Evolutionary conservation across 2,329 filamentous ascomycete species (phyloP).

Genomic region (Thielaviopsis ethacetica): DNA sequence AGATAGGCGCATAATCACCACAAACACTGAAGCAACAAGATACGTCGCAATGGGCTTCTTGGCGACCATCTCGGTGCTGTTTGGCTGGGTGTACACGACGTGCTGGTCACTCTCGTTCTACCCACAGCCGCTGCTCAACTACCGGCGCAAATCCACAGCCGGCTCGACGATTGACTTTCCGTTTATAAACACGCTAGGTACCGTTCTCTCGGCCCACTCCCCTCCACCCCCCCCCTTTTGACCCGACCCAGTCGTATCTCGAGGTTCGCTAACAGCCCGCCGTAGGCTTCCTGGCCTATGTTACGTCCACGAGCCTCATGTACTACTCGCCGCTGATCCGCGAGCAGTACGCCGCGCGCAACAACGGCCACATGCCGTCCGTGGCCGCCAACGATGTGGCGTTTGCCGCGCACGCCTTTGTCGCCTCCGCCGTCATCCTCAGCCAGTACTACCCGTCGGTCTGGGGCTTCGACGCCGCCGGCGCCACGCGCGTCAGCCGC

Average conservation of each 20-base stretch:
- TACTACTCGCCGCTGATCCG: conserved; percentile 66
- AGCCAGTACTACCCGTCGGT: conserved; percentile 61
- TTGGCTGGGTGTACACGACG: conserved; percentile 61
- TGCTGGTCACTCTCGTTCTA: conserved; percentile 87
- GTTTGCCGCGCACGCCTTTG: conserved; percentile 67
- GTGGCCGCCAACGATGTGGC: conserved; percentile 80
- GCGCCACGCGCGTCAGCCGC: conserved; percentile 37
- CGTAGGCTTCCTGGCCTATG: conserved; percentile 56
- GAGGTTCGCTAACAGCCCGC: background rate
- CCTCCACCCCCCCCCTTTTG: background rate
- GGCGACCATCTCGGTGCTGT: conserved; percentile 34
- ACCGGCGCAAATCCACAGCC: conserved; percentile 54
- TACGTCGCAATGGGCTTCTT: conserved; percentile 22
- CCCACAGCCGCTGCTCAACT: conserved; percentile 74
- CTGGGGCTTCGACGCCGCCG: conserved; percentile 58
- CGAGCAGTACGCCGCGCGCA: conserved; percentile 65
- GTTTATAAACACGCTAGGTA: conserved; percentile 50
- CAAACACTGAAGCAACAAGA: background rate
- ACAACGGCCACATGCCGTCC: conserved; percentile 61
- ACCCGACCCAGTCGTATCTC: background rate
- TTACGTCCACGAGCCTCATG: conserved; percentile 57
- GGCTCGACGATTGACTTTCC: conserved; percentile 85
- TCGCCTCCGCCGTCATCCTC: conserved; percentile 56
- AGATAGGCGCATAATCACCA: background rate
- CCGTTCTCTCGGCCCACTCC: conserved; percentile 9